phyloP scores from a whole-genome alignment of 2,329 filamentous ascomycete genomes.

The Magnaporthiopsis poae region DNA sequence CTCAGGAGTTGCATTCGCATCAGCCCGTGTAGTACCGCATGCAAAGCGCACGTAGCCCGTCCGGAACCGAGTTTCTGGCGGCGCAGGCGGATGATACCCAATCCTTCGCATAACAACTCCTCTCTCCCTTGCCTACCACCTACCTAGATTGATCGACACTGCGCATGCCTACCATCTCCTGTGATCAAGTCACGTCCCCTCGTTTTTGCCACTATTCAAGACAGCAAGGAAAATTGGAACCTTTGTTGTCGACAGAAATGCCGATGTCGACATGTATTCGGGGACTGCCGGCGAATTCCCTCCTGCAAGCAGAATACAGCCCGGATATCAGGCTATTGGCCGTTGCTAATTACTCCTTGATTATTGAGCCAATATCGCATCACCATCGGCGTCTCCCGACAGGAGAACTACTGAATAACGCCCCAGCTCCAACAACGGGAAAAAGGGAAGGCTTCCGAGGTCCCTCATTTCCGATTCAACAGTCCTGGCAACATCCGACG shows the following conservation, averaged over 20 bases:
- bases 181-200: background rate
- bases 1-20: conserved; percentile 3
- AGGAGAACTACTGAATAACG: too few species aligned
- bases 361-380: background rate
- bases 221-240: background rate
- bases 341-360: background rate
- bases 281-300: background rate
- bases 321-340: background rate
- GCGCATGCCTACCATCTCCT: background rate
- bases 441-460: background rate
- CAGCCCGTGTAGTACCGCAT: background rate
- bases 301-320: background rate
- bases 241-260: background rate
- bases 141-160: background rate
- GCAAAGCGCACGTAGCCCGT: background rate
- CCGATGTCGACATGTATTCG: too few species aligned
- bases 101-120: background rate
- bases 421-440: background rate
- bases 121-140: too few species aligned
- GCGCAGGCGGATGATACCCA: background rate
- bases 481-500: too few species aligned
- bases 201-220: background rate
- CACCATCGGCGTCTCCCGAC: background rate
- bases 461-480: background rate
- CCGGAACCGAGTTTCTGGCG: background rate